Evolutionary conservation across 768 basidiomycete species (phyloP), one percentile per base, ranked within the genome.

Genomic region (Nidula microcarpa): DNA sequence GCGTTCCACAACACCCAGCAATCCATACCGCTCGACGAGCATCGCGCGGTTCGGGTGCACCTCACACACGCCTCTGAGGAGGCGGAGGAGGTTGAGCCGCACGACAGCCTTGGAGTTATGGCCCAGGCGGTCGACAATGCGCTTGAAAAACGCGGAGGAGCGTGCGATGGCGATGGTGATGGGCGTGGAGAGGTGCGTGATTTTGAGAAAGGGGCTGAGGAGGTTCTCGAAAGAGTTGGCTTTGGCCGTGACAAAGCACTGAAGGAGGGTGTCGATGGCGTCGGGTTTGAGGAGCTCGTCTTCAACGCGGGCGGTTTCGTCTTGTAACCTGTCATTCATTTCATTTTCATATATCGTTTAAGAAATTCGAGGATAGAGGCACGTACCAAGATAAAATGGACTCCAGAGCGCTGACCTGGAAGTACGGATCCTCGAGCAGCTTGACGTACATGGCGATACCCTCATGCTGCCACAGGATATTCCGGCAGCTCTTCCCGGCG

Each of bases 271-370:
- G 0, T 90, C 85, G 14, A 91, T 68, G 1, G 89, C 74, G 10
- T 76, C 74, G 1, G 76, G 68, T 61, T 90, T 88, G 34, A 88
- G 71, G 0, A 99, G 76, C 47, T 88, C 84, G 62, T 96, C 94
- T 65, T 98, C 97, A 5, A 99, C 90, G 51, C 94, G 82, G 1
- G 92, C 86, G 1, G 91, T 92, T 70, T 99, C 97, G 61, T 98
- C 97, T 74, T 94, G 91, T 35, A 98, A 74, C 94, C 92, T 94
- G 59, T 23, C 18, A 23, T 47, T 14, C 30, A 36, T 51, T 35
- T 49, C 43, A 45, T 30, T 30, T 43, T 23, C 8, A 37, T 47
- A 13, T 16, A 7, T 7, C 32, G 11, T 34, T 11, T 5, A 39
- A 5, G 8, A 9, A 5, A 51, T 23, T 7, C 50, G 49, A 18